These are phyloP conservation scores for Aspergillus bertholletiae DNA, from an alignment of 495 filamentous ascomycete genomes.

Conservation along the genomic window DNA sequence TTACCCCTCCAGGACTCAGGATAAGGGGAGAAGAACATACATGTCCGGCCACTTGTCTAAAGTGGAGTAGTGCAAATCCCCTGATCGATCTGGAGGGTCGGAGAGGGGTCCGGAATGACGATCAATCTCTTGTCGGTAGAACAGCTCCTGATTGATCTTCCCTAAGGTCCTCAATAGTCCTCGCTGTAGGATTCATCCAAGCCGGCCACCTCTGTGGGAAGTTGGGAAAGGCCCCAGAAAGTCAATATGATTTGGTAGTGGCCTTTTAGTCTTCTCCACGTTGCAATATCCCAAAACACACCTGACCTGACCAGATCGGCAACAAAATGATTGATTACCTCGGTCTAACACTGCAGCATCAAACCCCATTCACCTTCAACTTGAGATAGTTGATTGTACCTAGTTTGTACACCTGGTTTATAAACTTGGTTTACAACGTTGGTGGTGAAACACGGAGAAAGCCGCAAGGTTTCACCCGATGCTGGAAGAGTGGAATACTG, in stretches of 20 bases:
- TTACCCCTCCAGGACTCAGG: background rate
- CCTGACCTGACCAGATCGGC: background rate
- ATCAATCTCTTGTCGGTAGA: constrained; percentile 7
- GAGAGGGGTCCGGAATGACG: background rate
- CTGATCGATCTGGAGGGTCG: constrained; percentile 12
- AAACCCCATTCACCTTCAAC: background rate
- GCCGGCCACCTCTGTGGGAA: background rate
- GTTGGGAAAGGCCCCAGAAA: background rate
- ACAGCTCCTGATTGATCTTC: constrained; percentile 8
- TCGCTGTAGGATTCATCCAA: constrained; percentile 1
- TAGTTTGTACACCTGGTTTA: background rate
- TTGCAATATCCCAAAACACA: background rate
- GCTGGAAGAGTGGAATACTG: background rate
- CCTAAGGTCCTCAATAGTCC: constrained; percentile 9
- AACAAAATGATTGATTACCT: background rate
- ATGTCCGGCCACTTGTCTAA: background rate
- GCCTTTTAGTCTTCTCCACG: background rate
- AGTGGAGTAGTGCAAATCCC: constrained; percentile 1
- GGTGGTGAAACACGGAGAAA: background rate
- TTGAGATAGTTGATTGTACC: background rate
- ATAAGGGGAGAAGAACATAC: background rate
- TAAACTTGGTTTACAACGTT: background rate
- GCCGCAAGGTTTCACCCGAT: background rate
- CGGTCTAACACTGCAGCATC: background rate
- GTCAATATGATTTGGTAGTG: background rate